Evolutionary conservation across 2,329 filamentous ascomycete species (phyloP).

Genomic region (Aureobasidium sp.): DNA sequence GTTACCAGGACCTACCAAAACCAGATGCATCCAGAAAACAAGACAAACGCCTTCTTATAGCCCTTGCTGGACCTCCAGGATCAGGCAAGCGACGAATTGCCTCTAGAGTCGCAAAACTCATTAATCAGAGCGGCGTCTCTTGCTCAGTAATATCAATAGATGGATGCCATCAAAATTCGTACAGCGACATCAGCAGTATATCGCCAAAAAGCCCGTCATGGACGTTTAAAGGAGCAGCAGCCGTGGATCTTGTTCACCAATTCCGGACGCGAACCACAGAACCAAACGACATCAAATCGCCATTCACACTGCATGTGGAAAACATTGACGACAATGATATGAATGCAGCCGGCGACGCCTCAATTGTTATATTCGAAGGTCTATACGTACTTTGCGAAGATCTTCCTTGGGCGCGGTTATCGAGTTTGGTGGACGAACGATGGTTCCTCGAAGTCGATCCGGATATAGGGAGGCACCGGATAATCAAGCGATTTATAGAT

Average conservation of each 20-base stretch:
- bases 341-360: slow-evolving; percentile 6
- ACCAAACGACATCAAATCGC: slow-evolving; percentile 5
- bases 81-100: slow-evolving; percentile 11
- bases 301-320: slow-evolving; percentile 4
- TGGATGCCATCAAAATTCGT: slow-evolving; percentile 1
- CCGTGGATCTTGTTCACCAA: slow-evolving; percentile 10
- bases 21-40: slow-evolving; percentile 11
- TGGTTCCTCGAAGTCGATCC: slow-evolving; percentile 9
- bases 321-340: not conserved
- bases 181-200: not conserved
- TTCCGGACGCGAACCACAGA: slow-evolving; percentile 3
- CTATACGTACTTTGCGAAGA: slow-evolving; percentile 14
- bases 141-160: slow-evolving; percentile 13
- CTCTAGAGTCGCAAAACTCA: not conserved
- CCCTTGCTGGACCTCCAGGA: slow-evolving; percentile 5
- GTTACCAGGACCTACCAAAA: slow-evolving; percentile 3
- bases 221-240: slow-evolving; percentile 10
- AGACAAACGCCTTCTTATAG: slow-evolving; percentile 11
- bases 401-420: slow-evolving; percentile 1
- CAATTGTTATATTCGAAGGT: slow-evolving; percentile 12
- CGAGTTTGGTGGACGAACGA: not conserved
- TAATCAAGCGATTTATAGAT: slow-evolving; percentile 3
- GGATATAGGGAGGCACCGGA: not conserved
- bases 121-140: slow-evolving; percentile 13
- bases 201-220: slow-evolving; percentile 1